Base-by-base conservation (phyloP, 352 stramenopile species). In the Phytophthora pisi region DNA sequence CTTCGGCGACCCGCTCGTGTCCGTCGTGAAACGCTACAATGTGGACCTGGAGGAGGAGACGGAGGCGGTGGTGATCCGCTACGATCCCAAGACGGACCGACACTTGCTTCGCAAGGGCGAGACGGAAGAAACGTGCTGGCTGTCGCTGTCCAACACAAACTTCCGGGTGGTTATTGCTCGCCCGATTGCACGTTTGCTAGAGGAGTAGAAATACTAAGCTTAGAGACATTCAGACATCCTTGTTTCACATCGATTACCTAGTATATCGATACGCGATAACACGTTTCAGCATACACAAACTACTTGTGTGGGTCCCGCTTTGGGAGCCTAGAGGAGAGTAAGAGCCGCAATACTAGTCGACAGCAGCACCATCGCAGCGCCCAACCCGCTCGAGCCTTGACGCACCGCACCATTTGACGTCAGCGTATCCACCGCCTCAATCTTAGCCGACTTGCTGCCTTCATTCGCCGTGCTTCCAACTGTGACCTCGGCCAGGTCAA, bases 121-220 rank as follows among this genome's bases (percentile, higher is more conserved):
- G 18, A 80, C 42, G 0, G 81, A 90, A 38, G 46, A 81, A 43
- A 69, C 71, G 11, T 73, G 63, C 23, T 90, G 79, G 81, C 28
- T 90, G 36, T 87, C 81, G 47, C 68, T 90, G 8, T 65, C 72
- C 5, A 88, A 84, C 34, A 74, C 59, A 4, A 82, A 65, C 52
- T 90, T 90, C 28, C 75, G 73, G 11, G 52, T 90, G 7, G 23
- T 82, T 26, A 30, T 38, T 10, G 72, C 69, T 6, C 74, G 69
- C 5, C 75, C 79, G 0, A 70, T 83, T 51, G 57, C 68, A 28
- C 70, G 81, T 38, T 54, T 67, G 20, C 9, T 74, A 20, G 55
- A 74, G 5, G 56, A 70, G 26, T 66, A 51, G 8, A 16, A 56
- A 23, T 0, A 49, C 15, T 8, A 31, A 9, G 28, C 28, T 6